phyloP scores from a whole-genome alignment of 2,329 filamentous ascomycete genomes.

The Hymenoscyphus scutula region DNA sequence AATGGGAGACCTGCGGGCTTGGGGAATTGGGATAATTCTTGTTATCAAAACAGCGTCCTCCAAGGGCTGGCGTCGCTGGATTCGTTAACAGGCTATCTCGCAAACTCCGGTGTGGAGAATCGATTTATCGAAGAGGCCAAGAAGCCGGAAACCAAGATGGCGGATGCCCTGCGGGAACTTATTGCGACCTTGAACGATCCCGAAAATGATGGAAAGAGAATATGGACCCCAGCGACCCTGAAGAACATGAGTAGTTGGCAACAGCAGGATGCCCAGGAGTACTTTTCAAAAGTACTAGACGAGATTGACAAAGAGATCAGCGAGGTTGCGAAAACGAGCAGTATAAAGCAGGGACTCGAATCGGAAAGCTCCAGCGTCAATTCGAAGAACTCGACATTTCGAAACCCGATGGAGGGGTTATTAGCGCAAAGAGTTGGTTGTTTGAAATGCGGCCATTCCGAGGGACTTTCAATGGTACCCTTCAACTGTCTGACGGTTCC shows the following conservation, averaged over 20 bases:
- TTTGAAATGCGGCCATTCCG: conserved; percentile 78
- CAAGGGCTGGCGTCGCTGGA: conserved; percentile 77
- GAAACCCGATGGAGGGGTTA: conserved; percentile 83
- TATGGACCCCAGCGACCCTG: conserved; percentile 79
- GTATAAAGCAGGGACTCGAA: conserved; percentile 28
- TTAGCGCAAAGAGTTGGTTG: conserved; percentile 88
- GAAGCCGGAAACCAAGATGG: conserved; percentile 33
- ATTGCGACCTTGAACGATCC: conserved; percentile 68
- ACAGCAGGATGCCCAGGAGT: conserved; percentile 97
- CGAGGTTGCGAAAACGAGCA: conserved; percentile 41
- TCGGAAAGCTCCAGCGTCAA: conserved; percentile 17
- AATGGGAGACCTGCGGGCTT: conserved; percentile 61
- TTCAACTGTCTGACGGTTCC: conserved; percentile 93
- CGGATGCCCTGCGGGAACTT: conserved; percentile 48
- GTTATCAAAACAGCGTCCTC: conserved; percentile 95
- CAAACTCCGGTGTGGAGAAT: conserved; percentile 41
- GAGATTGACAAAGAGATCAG: conserved; percentile 76
- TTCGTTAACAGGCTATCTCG: conserved; percentile 66
- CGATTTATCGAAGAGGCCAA: conserved; percentile 20
- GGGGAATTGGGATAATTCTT: conserved; percentile 92
- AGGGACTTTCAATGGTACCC: conserved; percentile 83
- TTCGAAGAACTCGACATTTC: conserved; percentile 36
- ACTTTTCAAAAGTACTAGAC: conserved; percentile 86
- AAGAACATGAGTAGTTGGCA: conserved; percentile 95
- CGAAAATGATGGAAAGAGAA: conserved; percentile 67